A percentile compares a stretch with the other conserved stretches of the same genome.
Evolutionary conservation across 805 yeast genomes (phyloP).

Genomic region (Lipomyces orientalis): DNA sequence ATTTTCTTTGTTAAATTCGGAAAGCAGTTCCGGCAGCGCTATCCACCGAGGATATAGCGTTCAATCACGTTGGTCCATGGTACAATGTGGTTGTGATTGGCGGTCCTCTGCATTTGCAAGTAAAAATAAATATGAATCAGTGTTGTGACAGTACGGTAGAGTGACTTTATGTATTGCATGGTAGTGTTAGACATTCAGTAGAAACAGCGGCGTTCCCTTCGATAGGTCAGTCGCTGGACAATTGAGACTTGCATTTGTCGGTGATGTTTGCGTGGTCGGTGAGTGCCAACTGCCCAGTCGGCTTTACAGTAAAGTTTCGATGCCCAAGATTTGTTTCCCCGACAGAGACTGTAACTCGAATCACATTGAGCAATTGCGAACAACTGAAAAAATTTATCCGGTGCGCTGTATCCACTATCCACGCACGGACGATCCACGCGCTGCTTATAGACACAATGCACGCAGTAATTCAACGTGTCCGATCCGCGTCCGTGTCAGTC

Average conservation of each 20-base stretch:
- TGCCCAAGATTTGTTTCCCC: no score
- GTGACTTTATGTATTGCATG: neutral
- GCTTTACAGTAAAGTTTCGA: no score
- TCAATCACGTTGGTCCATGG: no score
- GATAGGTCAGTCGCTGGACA: no score
- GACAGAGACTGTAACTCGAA: neutral
- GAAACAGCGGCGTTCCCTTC: neutral
- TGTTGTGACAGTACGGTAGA: neutral
- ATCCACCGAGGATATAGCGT: slow-evolving; percentile 24
- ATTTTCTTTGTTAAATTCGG: slow-evolving; percentile 30
- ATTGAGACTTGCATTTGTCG: no score
- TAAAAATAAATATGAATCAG: neutral
- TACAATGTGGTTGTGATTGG: no score
- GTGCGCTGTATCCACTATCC: neutral
- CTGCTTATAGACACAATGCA: slow-evolving; percentile 57
- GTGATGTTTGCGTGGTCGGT: no score
- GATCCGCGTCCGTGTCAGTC: slow-evolving; percentile 86
- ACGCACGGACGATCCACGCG: neutral
- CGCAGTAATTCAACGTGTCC: slow-evolving; percentile 89
- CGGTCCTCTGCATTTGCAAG: no score
- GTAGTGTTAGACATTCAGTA: no score
- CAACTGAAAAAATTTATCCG: no score
- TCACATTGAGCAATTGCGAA: no score
- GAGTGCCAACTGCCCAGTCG: no score
- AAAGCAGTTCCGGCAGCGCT: slow-evolving; percentile 17